A percentile compares a stretch with the other conserved stretches of the same genome.
These are phyloP conservation scores for Alloteropsis semialata DNA, from an alignment of 176 grass and related monocot species.

Conservation along the genomic window DNA sequence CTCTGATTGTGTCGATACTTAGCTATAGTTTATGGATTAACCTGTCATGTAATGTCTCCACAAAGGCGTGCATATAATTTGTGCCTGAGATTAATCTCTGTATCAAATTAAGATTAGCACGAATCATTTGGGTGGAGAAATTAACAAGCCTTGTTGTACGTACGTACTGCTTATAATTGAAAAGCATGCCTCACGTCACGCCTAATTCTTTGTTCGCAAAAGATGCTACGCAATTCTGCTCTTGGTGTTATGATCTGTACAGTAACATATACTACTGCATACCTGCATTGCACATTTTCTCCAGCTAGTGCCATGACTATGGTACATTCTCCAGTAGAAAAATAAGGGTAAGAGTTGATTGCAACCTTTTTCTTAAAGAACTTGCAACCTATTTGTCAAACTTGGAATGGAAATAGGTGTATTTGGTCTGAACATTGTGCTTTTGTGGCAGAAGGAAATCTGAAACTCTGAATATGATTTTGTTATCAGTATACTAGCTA, in stretches of 20 bases:
- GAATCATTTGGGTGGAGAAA: neutral
- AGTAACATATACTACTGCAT: neutral
- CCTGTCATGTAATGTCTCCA: neutral
- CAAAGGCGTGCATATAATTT: constrained; percentile 6
- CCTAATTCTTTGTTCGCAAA: constrained; percentile 5
- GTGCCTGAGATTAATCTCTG: neutral
- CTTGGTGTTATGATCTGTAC: neutral
- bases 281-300: neutral
- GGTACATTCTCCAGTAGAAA: neutral
- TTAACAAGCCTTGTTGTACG: neutral
- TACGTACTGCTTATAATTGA: neutral
- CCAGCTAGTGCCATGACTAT: neutral
- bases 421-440: neutral
- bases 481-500: neutral
- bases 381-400: neutral
- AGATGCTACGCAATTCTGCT: neutral
- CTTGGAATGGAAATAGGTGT: neutral
- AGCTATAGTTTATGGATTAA: neutral
- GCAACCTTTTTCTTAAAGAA: neutral
- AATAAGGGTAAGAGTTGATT: neutral
- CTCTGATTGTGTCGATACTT: constrained; percentile 27
- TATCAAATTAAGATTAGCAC: neutral
- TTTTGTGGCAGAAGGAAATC: neutral
- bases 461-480: neutral
- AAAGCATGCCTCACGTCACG: constrained; percentile 12